phyloP scores from a whole-genome alignment of 768 basidiomycete species.

The Boletus subcaerulescens region DNA sequence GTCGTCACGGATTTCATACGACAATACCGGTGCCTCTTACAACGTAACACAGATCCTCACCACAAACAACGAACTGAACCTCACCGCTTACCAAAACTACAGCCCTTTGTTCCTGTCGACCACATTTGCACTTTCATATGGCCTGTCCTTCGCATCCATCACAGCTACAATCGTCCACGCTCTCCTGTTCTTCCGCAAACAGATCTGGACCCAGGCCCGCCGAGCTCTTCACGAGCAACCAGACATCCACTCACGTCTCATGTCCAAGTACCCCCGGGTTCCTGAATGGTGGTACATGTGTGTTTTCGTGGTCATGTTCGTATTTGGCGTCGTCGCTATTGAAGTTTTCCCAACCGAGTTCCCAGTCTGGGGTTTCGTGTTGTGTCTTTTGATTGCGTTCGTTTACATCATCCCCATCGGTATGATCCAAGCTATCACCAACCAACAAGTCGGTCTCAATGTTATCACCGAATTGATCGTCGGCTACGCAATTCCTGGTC shows the following conservation, averaged over 20 bases:
- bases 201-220: conserved; percentile 50
- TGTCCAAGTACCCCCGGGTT: conserved; percentile 55
- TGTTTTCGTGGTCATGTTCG: conserved; percentile 48
- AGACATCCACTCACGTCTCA: conserved; percentile 60
- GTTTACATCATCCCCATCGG: conserved; percentile 77
- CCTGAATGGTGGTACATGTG: conserved; percentile 59
- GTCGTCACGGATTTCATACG: conserved; percentile 40
- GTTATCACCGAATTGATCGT: conserved; percentile 75
- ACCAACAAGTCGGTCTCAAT: conserved; percentile 67
- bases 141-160: conserved; percentile 43
- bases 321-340: conserved; percentile 59
- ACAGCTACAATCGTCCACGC: conserved; percentile 40
- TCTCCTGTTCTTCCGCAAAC: conserved; percentile 55
- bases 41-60: conserved; percentile 40
- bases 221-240: conserved; percentile 52
- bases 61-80: conserved; percentile 29
- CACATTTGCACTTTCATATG: conserved; percentile 54
- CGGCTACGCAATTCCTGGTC: conserved; percentile 54
- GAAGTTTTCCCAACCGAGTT: conserved; percentile 59
- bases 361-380: conserved; percentile 43
- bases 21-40: conserved; percentile 41
- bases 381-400: conserved; percentile 42
- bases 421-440: conserved; percentile 76
- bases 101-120: conserved; percentile 45
- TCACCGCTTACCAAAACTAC: conserved; percentile 34